These are phyloP conservation scores for Neoboletus magnificus DNA, from an alignment of 768 basidiomycete species.

Conservation along the genomic window DNA sequence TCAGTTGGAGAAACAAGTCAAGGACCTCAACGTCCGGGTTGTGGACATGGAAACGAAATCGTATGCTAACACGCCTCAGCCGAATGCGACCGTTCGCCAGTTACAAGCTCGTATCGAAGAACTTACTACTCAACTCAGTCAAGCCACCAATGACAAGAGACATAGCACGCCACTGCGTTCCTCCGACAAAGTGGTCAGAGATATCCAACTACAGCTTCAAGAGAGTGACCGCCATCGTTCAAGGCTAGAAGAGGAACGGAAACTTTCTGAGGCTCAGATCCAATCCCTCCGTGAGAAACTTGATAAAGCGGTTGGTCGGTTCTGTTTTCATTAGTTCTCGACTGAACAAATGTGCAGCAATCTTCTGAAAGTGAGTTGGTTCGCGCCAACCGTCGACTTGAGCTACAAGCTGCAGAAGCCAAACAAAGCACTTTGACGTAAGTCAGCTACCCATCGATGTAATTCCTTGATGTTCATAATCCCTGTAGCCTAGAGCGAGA, in stretches of 20 bases:
- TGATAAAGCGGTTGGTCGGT: conserved; percentile 54
- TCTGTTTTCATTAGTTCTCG: neutral
- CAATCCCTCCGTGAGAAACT: conserved; percentile 53
- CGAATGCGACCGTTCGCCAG: conserved; percentile 52
- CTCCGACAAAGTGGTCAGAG: conserved; percentile 48
- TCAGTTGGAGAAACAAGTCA: conserved; percentile 78
- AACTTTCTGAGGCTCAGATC: conserved; percentile 56
- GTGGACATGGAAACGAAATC: conserved; percentile 81
- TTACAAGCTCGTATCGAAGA: conserved; percentile 74
- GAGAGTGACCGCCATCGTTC: conserved; percentile 61
- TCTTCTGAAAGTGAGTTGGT: conserved; percentile 64
- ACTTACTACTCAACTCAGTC: conserved; percentile 46
- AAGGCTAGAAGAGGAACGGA: conserved; percentile 65
- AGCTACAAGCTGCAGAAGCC: conserved; percentile 71
- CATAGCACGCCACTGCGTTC: conserved; percentile 35
- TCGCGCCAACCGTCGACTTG: conserved; percentile 69
- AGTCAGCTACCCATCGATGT: conserved; percentile 20
- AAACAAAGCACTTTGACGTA: conserved; percentile 69
- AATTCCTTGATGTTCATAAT: conserved; percentile 2
- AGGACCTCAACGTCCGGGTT: conserved; percentile 78
- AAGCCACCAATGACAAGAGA: conserved; percentile 40
- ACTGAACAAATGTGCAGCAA: conserved; percentile 46
- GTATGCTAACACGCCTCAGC: conserved; percentile 60
- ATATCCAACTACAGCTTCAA: conserved; percentile 50
- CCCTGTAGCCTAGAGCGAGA: conserved; percentile 56